Evolutionary conservation across 1,284 basidiomycete species (phyloP), one percentile per base, ranked within the genome.

Genomic region (Austroboletus novae-zelandiae): DNA sequence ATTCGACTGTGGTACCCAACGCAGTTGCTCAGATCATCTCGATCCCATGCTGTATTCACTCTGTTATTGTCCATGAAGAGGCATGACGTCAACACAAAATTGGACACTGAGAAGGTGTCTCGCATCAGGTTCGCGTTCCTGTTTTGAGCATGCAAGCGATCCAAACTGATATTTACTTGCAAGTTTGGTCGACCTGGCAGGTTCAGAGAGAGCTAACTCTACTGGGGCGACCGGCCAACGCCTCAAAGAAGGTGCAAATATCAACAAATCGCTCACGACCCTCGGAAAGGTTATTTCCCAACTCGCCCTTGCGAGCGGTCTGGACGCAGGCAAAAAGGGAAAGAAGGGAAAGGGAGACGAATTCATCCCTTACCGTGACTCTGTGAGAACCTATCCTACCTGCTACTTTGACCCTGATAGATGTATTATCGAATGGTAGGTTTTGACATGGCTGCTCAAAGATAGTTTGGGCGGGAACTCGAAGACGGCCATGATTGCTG

Each of bases 31-130:
- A 89, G 86, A 23, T 98, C 94, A 6, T 98, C 94, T 9, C 90
- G 97, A 63, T 98, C 94, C 11, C 97, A 99, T 74, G 93, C 94
- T 4, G 94, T 99, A 32, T 99, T 99, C 68, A 98, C 95, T 11
- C 79, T 99, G 37, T 81, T 98, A 50, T 77, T 98, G 48, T 91
- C 91, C 17, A 94, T 95, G 82, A 95, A 91, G 74, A 81, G 82
- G 49, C 87, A 87, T 53, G 95, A 98, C 63, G 73, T 77, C 7
- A 80, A 79, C 34, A 93, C 91, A 1, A 90, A 90, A 57, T 78
- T 98, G 67, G 89, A 90, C 57, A 96, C 94, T 1, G 94, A 98
- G 72, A 98, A 98, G 68, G 95, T 97, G 11, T 97, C 94, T 27
- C 87, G 94, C 52, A 98, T 98, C 68, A 96, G 84, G 86, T 89